Base-by-base conservation (phyloP, 2,329 filamentous ascomycete genomes). In the Leptographium procerum region DNA sequence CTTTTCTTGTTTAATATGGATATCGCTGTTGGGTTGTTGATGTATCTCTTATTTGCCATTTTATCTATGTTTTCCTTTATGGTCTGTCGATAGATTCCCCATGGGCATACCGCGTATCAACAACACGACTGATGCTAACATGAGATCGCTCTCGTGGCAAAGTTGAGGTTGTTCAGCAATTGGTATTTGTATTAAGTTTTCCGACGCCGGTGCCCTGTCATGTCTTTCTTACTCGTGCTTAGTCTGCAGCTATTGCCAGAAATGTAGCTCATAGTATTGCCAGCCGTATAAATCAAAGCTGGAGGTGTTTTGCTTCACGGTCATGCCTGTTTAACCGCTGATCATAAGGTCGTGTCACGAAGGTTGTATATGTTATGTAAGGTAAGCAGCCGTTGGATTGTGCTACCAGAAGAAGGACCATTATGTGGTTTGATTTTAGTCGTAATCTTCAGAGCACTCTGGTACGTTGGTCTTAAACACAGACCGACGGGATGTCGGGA, bases 41-140 rank as follows among this genome's bases (percentile, higher is more conserved):
- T 55, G 50, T 55, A 45, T 13, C 33, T 53, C 34, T 40, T 54
- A 34, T 16, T 29, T 33, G 4, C 7, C 8, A 14, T 56, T 50
- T 36, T 16, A 33, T 22, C 16, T 14, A 31, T 34, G 33, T 6
- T 55, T 43, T 26, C n/a, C n/a, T 52, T 24, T 52, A 29, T 50
- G 29, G 51, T 58, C 53, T 55, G 54, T 60, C 56, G 53, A 62
- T 62, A 62, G 61, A 62, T 62, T 62, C 60, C 57, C 57, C 61
- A 29, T 52, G 51, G 56, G 56, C 55, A 26, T 59, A 52, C 43
- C 58, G 48, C 57, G 45, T 57, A 53, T 59, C 57, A n/a, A n/a
- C 53, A 55, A 31, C 26, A 48, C 52, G 48, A 48, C 33, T 28
- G 45, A 34, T 54, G 50, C 57, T 45, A 33, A 43, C n/a, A 36